Evolutionary conservation across 2,329 filamentous ascomycete genomes (phyloP), one percentile per base, ranked within the genome.

Genomic region (Monascus ruber): DNA sequence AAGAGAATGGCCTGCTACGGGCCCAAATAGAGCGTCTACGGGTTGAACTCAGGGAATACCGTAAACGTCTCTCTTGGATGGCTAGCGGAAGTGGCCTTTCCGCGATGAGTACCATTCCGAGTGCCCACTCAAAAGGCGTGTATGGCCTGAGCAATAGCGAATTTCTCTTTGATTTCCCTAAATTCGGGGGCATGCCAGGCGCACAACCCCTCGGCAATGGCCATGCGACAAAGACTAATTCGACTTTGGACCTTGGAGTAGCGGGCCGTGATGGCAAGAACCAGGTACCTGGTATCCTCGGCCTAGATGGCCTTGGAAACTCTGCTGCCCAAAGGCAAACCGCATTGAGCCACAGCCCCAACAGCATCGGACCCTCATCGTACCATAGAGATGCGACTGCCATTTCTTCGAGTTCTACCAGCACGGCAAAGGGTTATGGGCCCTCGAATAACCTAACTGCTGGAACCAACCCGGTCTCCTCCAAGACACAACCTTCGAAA

Each of bases 151-250:
- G 72, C 52, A 82, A 83, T 46, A 81, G 83, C 58, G 87, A 83
- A 58, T 96, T 96, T 57, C 81, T 89, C 49, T 96, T 98, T 51
- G 89, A 96, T 50, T 96, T 96, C 48, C 89, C 91, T 47, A 88
- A 84, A 57, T 96, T 98, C 54, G 91, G 91, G 35, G 74, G 79
- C 42, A 73, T 93, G 25, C 74, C 76, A 17, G 69, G 67, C 26
- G 62, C 67, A 4, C 70, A 73, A 44, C 64, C 76, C 8, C 69
- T 76, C 43, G 70, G 63, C 43, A 70, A 68, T 40, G 60, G 64
- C n/a, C 57, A 65, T 6, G 47, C 64, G 35, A 44, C 52, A 26
- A 62, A 54, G 34, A 39, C 48, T 6, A 37, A 47, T 52, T 5
- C 57, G 51, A 43, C 62, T 50, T 50, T 63, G 10, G 46, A 50